Percentiles rank a stretch among this genome's conserved stretches.
These are phyloP conservation scores for Puccinia hordei DNA, from an alignment of 1,284 basidiomycete species.

Conservation along the genomic window DNA sequence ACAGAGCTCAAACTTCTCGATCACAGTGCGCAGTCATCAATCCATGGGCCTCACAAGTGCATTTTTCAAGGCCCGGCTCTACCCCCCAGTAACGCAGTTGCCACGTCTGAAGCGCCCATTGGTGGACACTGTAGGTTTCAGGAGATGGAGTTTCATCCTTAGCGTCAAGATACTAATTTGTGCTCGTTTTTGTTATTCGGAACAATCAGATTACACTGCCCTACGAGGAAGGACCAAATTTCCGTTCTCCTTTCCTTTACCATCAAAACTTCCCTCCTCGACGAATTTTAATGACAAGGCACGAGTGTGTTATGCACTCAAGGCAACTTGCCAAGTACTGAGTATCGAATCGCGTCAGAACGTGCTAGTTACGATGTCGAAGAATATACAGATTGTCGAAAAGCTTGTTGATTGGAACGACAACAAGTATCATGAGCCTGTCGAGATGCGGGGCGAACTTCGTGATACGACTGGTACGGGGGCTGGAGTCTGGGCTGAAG, in stretches of 20 bases:
- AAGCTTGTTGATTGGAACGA: conserved; percentile 48
- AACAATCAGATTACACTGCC: conserved; percentile 54
- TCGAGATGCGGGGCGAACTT: conserved; percentile 54
- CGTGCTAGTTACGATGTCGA: conserved; percentile 50
- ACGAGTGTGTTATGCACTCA: conserved; percentile 54
- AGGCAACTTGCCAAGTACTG: conserved; percentile 53
- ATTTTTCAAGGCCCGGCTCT: conserved; percentile 55
- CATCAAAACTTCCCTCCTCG: conserved; percentile 54
- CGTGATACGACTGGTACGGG: conserved; percentile 47
- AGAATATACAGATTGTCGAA: conserved; percentile 51
- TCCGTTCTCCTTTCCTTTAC: conserved; percentile 55
- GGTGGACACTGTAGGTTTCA: conserved; percentile 48
- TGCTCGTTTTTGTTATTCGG: too few relatives aligned
- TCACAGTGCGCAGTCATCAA: conserved; percentile 56
- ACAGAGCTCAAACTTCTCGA: conserved; percentile 56
- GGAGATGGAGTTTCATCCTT: too few relatives aligned
- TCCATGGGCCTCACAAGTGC: conserved; percentile 53
- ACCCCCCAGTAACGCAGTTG: conserved; percentile 56
- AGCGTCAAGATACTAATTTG: too few relatives aligned
- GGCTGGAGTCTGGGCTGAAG: conserved; percentile 47
- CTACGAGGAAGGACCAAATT: conserved; percentile 57
- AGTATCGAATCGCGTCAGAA: conserved; percentile 51
- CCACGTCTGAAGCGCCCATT: conserved; percentile 47
- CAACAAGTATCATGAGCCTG: conserved; percentile 38
- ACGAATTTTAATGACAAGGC: conserved; percentile 55